These are phyloP conservation scores for Microbotryum lychnidis-dioicae DNA, from an alignment of 1,284 basidiomycete genomes.

Conservation along the genomic window DNA sequence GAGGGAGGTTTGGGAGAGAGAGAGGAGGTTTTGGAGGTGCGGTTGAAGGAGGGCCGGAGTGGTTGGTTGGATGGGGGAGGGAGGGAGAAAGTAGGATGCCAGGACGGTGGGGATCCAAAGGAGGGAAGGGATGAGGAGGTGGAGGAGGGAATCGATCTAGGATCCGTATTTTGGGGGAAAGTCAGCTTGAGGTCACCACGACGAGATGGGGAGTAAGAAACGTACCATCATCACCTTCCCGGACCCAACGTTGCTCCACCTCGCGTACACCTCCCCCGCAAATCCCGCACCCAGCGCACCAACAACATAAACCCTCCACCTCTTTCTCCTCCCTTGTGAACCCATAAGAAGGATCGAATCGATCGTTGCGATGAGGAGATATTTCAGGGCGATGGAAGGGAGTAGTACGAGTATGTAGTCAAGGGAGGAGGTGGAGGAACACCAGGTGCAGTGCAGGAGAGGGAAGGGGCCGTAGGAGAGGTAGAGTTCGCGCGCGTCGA, in stretches of 20 bases:
- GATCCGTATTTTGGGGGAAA: too few species aligned
- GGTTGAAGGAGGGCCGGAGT: neutral
- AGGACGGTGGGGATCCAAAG: constrained; percentile 6
- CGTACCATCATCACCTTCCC: constrained; percentile 11
- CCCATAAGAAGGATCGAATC: constrained; percentile 1
- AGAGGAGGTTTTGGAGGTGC: neutral
- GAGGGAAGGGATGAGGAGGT: constrained; percentile 9
- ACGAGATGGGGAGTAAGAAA: neutral
- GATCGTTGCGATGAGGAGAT: neutral
- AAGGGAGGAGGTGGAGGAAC: neutral
- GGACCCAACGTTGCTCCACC: constrained; percentile 12
- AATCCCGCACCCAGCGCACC: neutral
- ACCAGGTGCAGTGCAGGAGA: constrained; percentile 22
- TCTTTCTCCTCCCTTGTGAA: constrained; percentile 5
- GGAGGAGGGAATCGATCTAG: constrained; percentile 16
- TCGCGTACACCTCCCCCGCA: constrained; percentile 4
- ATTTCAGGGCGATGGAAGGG: constrained; percentile 7
- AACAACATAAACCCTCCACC: constrained; percentile 8
- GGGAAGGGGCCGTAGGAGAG: constrained; percentile 15
- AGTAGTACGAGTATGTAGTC: constrained; percentile 19
- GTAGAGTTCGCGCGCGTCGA: constrained; percentile 25
- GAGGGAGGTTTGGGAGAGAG: neutral
- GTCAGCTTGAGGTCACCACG: too few species aligned
- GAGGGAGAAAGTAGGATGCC: constrained; percentile 8
- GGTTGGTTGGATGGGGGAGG: neutral